Conservation (phyloP, 495 filamentous ascomycete species). For the Aspergillus nidulans region DNA sequence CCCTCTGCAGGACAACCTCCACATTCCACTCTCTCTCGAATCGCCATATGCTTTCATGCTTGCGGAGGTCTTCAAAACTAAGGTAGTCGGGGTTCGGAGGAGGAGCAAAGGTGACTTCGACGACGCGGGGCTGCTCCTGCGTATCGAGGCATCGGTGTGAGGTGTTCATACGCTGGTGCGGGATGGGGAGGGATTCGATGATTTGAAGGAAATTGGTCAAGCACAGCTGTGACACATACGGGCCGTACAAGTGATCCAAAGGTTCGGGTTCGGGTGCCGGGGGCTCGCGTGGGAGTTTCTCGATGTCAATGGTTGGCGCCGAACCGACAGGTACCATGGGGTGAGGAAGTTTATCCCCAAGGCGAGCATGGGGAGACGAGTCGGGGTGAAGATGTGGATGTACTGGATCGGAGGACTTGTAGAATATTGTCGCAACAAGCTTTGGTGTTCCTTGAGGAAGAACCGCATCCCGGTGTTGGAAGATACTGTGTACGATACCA, state of each 20-base stretch:
- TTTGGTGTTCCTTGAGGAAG: slow-evolving; percentile 37
- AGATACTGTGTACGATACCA: slow-evolving; percentile 43
- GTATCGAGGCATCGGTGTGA: slow-evolving; percentile 69
- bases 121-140: slow-evolving; percentile 56
- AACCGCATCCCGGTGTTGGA: slow-evolving; percentile 34
- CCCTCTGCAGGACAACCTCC: slow-evolving; percentile 68
- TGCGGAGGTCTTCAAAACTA: slow-evolving; percentile 62
- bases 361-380: slow-evolving; percentile 19
- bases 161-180: slow-evolving; percentile 54
- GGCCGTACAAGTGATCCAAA: slow-evolving; percentile 72
- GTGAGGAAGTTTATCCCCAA: slow-evolving; percentile 33
- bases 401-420: slow-evolving; percentile 40
- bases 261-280: slow-evolving; percentile 59
- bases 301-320: slow-evolving; percentile 63
- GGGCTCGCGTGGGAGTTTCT: slow-evolving; percentile 68
- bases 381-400: slow-evolving; percentile 45
- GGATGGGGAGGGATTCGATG: slow-evolving; percentile 63
- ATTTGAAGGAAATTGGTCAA: slow-evolving; percentile 78
- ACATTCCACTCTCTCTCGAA: slow-evolving; percentile 87
- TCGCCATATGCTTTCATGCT: slow-evolving; percentile 73
- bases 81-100: slow-evolving; percentile 64
- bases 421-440: slow-evolving; percentile 45
- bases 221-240: slow-evolving; percentile 72
- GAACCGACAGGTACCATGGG: slow-evolving; percentile 42
- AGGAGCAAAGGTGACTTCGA: slow-evolving; percentile 67